Percentiles rank a stretch among this genome's conserved stretches.
phyloP scores from a whole-genome alignment of 768 basidiomycete species.

The Chalciporus pseudorubinellus region DNA sequence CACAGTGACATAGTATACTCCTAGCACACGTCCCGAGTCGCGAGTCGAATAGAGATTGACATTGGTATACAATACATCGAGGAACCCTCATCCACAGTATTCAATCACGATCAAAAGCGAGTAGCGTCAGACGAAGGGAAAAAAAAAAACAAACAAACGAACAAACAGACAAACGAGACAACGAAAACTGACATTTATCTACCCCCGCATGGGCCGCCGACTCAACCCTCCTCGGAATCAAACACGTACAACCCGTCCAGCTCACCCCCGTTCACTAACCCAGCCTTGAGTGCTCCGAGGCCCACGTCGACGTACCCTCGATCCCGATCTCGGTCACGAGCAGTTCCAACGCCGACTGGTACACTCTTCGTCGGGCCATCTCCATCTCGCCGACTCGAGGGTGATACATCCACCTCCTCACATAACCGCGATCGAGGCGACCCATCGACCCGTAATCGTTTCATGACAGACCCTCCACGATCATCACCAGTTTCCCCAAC shows the following conservation, averaged over 20 bases:
- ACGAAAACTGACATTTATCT: no score
- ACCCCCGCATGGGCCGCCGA: no score
- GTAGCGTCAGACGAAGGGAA: conserved; percentile 6
- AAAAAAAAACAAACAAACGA: conserved; percentile 4
- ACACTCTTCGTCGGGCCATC: no score
- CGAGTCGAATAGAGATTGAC: no score
- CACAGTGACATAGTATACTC: no score
- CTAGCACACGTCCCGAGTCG: no score
- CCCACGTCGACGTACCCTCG: conserved; percentile 15
- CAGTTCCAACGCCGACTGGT: neutral
- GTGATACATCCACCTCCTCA: neutral
- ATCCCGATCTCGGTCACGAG: neutral
- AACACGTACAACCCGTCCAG: conserved; percentile 33
- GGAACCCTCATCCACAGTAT: neutral
- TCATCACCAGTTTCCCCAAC: neutral
- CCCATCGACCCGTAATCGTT: conserved; percentile 29
- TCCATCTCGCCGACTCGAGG: neutral
- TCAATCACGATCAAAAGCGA: conserved; percentile 3
- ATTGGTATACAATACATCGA: conserved; percentile 23
- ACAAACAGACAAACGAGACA: neutral
- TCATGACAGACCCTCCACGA: conserved; percentile 21
- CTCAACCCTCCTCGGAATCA: conserved; percentile 7
- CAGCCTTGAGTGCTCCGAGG: conserved; percentile 22
- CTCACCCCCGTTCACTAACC: conserved; percentile 31
- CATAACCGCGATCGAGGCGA: neutral